Conservation (phyloP, 306 rosid genomes). For the Biancaea sappan region DNA sequence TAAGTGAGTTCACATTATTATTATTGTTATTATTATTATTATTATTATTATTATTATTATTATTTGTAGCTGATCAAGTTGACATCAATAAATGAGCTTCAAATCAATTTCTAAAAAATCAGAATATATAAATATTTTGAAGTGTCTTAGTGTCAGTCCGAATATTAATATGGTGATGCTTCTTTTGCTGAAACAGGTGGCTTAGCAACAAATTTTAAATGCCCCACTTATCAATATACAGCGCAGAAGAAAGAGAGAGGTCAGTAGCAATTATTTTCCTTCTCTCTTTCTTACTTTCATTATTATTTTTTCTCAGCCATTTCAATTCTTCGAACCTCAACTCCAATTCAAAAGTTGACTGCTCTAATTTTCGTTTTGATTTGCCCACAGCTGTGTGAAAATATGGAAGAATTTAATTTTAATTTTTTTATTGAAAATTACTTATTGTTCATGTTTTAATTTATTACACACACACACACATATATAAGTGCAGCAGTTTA, state of each 20-base stretch:
- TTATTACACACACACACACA: too few relatives aligned
- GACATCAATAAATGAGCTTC: too few relatives aligned
- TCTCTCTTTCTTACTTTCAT: neutral
- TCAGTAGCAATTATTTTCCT: constrained; percentile 17
- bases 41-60: too few relatives aligned
- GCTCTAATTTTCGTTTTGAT: neutral
- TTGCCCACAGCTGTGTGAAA: neutral
- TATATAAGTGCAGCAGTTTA: too few relatives aligned
- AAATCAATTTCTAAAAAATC: too few relatives aligned
- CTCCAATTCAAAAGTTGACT: neutral
- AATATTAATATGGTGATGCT: neutral
- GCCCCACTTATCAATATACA: neutral
- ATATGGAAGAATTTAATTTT: too few relatives aligned
- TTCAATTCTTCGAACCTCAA: neutral
- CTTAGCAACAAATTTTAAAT: constrained; percentile 28
- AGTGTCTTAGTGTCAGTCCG: neutral
- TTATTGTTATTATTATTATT: too few relatives aligned
- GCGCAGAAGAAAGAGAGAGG: neutral
- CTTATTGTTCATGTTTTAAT: too few relatives aligned
- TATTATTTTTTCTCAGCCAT: neutral
- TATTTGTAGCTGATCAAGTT: too few relatives aligned
- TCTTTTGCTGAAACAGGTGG: neutral
- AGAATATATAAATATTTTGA: neutral
- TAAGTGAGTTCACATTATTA: too few relatives aligned
- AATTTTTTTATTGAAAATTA: too few relatives aligned